phyloP scores from a whole-genome alignment of 2,329 filamentous ascomycete genomes.

The Endothia cerciana region DNA sequence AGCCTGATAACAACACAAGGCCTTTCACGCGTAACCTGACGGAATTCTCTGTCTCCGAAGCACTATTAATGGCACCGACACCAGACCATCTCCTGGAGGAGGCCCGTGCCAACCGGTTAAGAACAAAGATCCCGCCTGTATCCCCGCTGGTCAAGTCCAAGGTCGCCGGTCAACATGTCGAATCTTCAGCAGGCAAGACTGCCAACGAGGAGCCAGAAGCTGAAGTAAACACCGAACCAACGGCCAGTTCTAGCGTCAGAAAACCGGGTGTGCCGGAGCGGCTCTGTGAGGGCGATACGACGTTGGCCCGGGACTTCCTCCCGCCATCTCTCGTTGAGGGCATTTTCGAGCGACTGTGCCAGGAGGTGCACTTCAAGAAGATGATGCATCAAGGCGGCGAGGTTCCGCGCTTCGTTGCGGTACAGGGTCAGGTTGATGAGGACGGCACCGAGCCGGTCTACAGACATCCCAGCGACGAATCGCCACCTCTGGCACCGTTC shows the following conservation, averaged over 20 bases:
- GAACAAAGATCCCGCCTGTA: neutral
- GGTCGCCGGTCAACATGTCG: neutral
- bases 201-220: neutral
- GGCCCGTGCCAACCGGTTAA: neutral
- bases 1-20: neutral
- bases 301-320: constrained; percentile 72
- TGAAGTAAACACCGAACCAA: constrained; percentile 17
- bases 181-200: neutral
- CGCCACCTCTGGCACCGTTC: constrained; percentile 76
- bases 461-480: constrained; percentile 89
- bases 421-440: constrained; percentile 72
- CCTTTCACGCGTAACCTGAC: neutral
- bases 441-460: constrained; percentile 88
- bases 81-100: constrained; percentile 10
- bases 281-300: constrained; percentile 82
- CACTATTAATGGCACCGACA: constrained; percentile 18
- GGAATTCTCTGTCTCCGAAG: constrained; percentile 12
- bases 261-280: constrained; percentile 44
- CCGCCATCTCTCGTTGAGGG: constrained; percentile 56
- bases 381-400: constrained; percentile 94
- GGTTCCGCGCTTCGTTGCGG: constrained; percentile 87
- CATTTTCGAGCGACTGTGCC: constrained; percentile 70
- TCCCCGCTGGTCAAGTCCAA: neutral
- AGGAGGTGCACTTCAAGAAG: constrained; percentile 83
- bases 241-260: constrained; percentile 31